A percentile compares a stretch with the other conserved stretches of the same genome.
phyloP scores from a whole-genome alignment of 805 yeast genomes.

The Ogataea paraovalis region DNA sequence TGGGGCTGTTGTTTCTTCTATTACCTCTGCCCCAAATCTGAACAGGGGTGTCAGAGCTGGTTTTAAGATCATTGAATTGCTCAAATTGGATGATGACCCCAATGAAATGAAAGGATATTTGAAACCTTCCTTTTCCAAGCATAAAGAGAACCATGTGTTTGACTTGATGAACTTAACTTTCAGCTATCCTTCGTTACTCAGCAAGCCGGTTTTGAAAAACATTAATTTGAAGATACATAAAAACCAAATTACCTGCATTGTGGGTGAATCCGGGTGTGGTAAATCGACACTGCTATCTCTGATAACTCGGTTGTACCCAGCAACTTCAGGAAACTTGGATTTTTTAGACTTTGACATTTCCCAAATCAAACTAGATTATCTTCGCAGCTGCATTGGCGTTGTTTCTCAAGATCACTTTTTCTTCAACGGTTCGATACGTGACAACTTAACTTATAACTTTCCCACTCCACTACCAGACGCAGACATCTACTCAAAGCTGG shows the following conservation, averaged over 20 bases:
- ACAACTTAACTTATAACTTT: slow-evolving; percentile 66
- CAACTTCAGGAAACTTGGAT: slow-evolving; percentile 36
- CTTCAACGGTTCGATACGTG: slow-evolving; percentile 68
- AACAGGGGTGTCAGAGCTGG: slow-evolving; percentile 78
- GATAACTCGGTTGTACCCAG: slow-evolving; percentile 48
- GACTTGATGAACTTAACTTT: slow-evolving; percentile 45
- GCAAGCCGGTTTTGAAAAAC: slow-evolving; percentile 33
- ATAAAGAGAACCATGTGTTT: slow-evolving; percentile 25
- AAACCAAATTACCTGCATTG: slow-evolving; percentile 58
- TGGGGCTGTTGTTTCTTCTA: slow-evolving; percentile 53
- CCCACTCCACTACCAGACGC: slow-evolving; percentile 20
- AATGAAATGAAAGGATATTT: slow-evolving; percentile 36
- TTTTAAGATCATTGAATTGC: slow-evolving; percentile 42
- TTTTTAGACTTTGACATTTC: slow-evolving; percentile 45
- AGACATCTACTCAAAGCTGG: slow-evolving; percentile 38
- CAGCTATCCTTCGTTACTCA: slow-evolving; percentile 37
- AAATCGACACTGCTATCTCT: slow-evolving; percentile 72
- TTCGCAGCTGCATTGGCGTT: slow-evolving; percentile 55
- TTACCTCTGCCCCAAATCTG: slow-evolving; percentile 72
- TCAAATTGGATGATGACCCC: slow-evolving; percentile 31
- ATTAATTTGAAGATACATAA: slow-evolving; percentile 40
- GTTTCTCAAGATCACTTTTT: slow-evolving; percentile 75
- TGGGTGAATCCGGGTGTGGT: slow-evolving; percentile 90
- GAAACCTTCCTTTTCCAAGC: slow-evolving; percentile 22
- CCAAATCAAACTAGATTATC: slow-evolving; percentile 39